Base-by-base conservation (phyloP, 2,329 filamentous ascomycete species). In the Penicillium sp. region DNA sequence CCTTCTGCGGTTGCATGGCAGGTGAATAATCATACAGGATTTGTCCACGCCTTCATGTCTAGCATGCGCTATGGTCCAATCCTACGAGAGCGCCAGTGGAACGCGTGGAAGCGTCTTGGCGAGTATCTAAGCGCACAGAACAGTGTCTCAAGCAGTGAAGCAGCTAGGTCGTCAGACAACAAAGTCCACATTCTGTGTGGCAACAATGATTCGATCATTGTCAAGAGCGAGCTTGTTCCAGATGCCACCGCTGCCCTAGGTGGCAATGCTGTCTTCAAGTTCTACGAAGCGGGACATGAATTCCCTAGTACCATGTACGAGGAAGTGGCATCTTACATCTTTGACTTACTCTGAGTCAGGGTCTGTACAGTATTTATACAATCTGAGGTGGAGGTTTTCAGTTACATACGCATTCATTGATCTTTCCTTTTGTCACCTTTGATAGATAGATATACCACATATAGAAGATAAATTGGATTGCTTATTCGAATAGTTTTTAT, bases 11-110 rank as follows among this genome's bases (percentile, higher is more conserved):
- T 91, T 45, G 72, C 76, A 42, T 91, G 89, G 87, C 89, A 93
- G 71, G 74, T 90, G 18, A 74, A 78, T 34, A 67, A 81, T 27
- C 88, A 93, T 67, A 65, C 70, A 1, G 90, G 88, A 0, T 92
- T 90, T 64, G 76, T 90, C 5, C 76, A 78, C 2, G 82, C 88
- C 0, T 91, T 91, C 64, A 81, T 91, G 64, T 88, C 84, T 53
- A 85, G 82, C 29, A 86, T 93, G 61, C 80, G 85, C 18, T 74
- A 88, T 64, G 86, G 85, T 2, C 90, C 89, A 0, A 84, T 92
- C 19, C 83, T 86, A 57, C 79, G 81, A 11, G 81, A 87, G 59
- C 65, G 67, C 2, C 68, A 74, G 52, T 79, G 84, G 51, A 76
- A 78, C 35, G 77, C 83, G 39, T 93, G 88, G 89, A 67, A 68